phyloP scores from a whole-genome alignment of 2,329 filamentous ascomycete genomes.

The Fusarium torreyae region DNA sequence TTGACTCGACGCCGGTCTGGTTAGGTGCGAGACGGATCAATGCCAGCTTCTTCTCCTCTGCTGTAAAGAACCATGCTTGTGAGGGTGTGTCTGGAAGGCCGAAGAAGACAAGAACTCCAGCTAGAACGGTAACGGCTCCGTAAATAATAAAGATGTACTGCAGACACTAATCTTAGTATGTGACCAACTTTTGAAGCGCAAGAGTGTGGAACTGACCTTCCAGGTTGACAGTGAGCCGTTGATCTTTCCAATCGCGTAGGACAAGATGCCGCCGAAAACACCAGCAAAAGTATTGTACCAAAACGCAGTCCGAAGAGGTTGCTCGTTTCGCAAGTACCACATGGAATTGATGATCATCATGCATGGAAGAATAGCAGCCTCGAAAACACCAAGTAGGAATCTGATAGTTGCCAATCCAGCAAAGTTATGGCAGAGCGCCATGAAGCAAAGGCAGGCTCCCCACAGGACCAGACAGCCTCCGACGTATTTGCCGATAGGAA shows the following conservation, averaged over 20 bases:
- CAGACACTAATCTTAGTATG: fast-evolving
- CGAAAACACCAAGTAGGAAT: conserved; percentile 51
- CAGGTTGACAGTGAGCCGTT: conserved; percentile 45
- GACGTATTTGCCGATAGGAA: conserved; percentile 41
- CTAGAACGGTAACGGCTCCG: conserved; percentile 23
- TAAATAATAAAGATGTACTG: conserved; percentile 50
- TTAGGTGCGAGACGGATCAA: neutral
- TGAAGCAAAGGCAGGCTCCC: conserved; percentile 46
- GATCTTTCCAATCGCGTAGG: conserved; percentile 51
- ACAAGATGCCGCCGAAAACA: conserved; percentile 52
- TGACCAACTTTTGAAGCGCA: fast-evolving
- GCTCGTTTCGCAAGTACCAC: conserved; percentile 54
- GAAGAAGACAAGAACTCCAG: conserved; percentile 2
- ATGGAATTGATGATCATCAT: conserved; percentile 51
- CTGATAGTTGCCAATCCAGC: conserved; percentile 46
- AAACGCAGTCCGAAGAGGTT: conserved; percentile 52
- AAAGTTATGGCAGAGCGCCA: conserved; percentile 47
- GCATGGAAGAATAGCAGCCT: conserved; percentile 50
- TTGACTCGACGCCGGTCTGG: conserved; percentile 3
- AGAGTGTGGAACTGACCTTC: conserved; percentile 15
- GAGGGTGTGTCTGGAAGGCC: conserved; percentile 19
- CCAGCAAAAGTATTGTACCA: conserved; percentile 54
- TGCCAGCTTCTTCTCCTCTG: neutral
- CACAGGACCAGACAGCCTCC: conserved; percentile 42
- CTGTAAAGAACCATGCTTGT: conserved; percentile 10